phyloP scores from a whole-genome alignment of 2,329 filamentous ascomycete species.

The Talaromyces piceae region DNA sequence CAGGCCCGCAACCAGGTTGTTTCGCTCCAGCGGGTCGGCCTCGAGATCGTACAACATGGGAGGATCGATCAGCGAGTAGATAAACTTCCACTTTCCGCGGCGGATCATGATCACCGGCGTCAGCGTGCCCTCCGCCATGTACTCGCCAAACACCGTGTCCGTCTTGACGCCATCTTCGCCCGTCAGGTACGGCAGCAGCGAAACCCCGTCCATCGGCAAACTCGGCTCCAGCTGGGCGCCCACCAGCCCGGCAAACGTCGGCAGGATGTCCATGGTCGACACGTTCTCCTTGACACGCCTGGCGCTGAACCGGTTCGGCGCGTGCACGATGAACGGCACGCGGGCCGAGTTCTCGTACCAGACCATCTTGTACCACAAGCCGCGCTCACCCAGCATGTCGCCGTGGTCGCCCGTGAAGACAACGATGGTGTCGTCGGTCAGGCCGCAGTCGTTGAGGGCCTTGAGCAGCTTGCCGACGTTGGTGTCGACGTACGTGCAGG shows the following conservation, averaged over 20 bases:
- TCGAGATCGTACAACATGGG: slow-evolving; percentile 77
- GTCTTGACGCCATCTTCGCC: slow-evolving; percentile 50
- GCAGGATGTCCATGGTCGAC: slow-evolving; percentile 82
- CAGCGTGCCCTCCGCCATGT: slow-evolving; percentile 87
- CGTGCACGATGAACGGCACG: slow-evolving; percentile 78
- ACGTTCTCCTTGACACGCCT: slow-evolving; percentile 76
- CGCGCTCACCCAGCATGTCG: slow-evolving; percentile 90
- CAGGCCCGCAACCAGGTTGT: slow-evolving; percentile 51
- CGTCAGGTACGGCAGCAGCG: slow-evolving; percentile 67
- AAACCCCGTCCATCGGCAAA: slow-evolving; percentile 80
- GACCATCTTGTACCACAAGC: slow-evolving; percentile 94
- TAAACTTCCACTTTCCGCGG: slow-evolving; percentile 82
- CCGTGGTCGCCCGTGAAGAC: slow-evolving; percentile 92
- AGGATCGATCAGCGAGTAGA: slow-evolving; percentile 75
- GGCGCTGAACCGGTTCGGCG: slow-evolving; percentile 66
- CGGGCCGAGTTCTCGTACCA: slow-evolving; percentile 90
- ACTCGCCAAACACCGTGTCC: slow-evolving; percentile 90
- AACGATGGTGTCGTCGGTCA: slow-evolving; percentile 80
- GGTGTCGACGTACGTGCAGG: slow-evolving; percentile 89
- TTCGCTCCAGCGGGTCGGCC: slow-evolving; percentile 67
- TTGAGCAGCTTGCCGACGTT: slow-evolving; percentile 77
- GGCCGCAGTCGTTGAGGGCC: slow-evolving; percentile 68
- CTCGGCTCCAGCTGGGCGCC: slow-evolving; percentile 61
- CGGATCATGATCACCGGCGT: slow-evolving; percentile 91
- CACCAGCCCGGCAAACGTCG: slow-evolving; percentile 77